Evolutionary conservation across 257 asterid genomes (phyloP).

Genomic region (Solanum neorickii): DNA sequence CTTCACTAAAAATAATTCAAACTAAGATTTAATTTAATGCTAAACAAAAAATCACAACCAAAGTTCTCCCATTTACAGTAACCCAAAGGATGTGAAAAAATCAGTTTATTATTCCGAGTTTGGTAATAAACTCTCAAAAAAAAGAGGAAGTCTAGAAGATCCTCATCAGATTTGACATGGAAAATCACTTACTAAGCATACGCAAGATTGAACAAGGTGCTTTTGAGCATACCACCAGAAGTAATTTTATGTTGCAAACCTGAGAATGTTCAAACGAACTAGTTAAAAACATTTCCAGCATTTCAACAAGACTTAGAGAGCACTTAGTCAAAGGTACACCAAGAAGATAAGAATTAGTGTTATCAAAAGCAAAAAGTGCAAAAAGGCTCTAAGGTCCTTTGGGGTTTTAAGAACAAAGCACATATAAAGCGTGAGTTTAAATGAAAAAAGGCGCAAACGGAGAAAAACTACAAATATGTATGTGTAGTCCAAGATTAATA

Average conservation of each 20-base stretch:
- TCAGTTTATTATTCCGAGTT: background rate
- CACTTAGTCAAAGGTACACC: background rate
- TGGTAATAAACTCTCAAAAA: background rate
- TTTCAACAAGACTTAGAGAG: background rate
- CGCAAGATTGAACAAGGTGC: constrained; percentile 66
- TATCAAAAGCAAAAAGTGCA: background rate
- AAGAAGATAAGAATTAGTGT: background rate
- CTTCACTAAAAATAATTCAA: background rate
- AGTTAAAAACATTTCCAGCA: background rate
- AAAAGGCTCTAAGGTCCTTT: background rate
- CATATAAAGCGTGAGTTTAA: background rate
- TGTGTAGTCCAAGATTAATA: background rate
- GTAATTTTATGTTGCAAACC: constrained; percentile 87
- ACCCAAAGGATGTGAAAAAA: background rate
- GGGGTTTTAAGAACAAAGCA: background rate
- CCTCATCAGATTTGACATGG: background rate
- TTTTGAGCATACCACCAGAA: constrained; percentile 68
- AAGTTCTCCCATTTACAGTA: background rate
- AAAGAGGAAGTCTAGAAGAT: background rate
- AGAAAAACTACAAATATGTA: background rate
- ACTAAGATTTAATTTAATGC: background rate
- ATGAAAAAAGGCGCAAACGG: background rate
- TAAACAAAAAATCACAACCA: background rate
- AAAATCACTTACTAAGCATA: constrained; percentile 60
- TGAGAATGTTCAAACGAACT: constrained; percentile 10